Evolutionary conservation across 805 yeast genomes (phyloP), one percentile per base, ranked within the genome.

Genomic region (Kuraishia piskuri): DNA sequence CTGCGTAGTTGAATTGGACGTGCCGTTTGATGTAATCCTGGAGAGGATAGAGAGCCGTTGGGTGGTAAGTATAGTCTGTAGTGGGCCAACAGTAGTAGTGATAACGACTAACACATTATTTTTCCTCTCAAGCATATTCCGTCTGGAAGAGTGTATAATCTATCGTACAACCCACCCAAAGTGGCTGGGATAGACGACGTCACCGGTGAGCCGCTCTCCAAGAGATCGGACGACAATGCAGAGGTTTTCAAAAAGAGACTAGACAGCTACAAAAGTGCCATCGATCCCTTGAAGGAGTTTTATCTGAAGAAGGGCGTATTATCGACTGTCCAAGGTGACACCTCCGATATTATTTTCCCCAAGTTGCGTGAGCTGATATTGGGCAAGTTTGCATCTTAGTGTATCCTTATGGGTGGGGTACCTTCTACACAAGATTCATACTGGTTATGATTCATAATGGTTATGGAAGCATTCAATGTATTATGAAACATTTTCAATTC

Each of bases 161-260:
- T 88, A 57, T 83, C 88, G 53, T 91, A 90, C 68, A 90, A 88
- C 61, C 97, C 97, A 6, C 98, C 98, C 8, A 85, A 85, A 61
- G 77, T 76, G 1, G 82, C 90, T 0, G 95, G 90, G 37, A 76
- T 70, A 56, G 98, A 91, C 63, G 97, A 91, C 66, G 63, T 90
- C 1, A 91, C 98, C 0, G 97, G 97, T 0, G 97, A 91, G 64
- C 84, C 88, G 2, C 74, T 91, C 54, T 68, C 79, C 19, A 88
- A 90, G 68, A 78, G 98, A 56, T 75, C 83, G 0, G 98, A 91
- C 63, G 98, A 91, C 65, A 87, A 83, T 20, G 84, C 84, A 5
- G 87, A 76, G 56, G 85, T 86, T 0, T 86, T 91, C 61, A 78
- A 78, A 56, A 76, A 77, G 58, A 71, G 98, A 58, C 68, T 92